Base-by-base conservation (phyloP, 169 alveolate species). In the Besnoitia besnoiti region DNA sequence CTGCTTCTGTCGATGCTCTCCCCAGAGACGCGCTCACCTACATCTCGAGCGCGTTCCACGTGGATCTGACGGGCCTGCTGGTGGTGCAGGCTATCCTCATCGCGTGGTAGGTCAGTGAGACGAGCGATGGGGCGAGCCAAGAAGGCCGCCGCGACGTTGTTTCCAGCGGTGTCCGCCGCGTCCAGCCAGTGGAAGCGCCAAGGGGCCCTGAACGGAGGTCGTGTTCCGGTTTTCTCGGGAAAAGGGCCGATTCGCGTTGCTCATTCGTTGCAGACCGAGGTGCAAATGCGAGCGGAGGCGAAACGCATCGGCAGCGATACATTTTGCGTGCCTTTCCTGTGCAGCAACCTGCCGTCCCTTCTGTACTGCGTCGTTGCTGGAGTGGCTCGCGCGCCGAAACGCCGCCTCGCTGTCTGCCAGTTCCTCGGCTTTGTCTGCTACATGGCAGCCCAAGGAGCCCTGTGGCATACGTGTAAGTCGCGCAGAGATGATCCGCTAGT, bases 361-460 rank as follows among this genome's bases (percentile, higher is more conserved):
- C n/a, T 82, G 77, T 77, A 55, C 87, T 51, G 82, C 87, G 46
- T 91, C 73, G 79, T 84, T 19, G 46, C 67, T 91, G 94, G 94
- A 42, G 40, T 91, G 1, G 42, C 47, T 14, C 94, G 87, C 50
- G 90, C 94, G 0, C 88, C 87, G 35, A 79, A 49, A 35, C 91
- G 73, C 12, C 49, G 33, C 42, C 67, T 84, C 37, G 94, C 94
- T 42, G 50, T 73, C 37, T 42, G 49, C 35, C 94, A 91, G 77
- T 59, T 91, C 50, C 47, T 49, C 49, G 21, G 76, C 35, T 91
- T 91, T 79, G 35, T 91, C 39, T 42, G 76, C 82, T 91, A 91
- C 62, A 84, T 91, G 87, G 80, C 46, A 55, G 55, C 82, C 40
- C 94, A 91, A 61, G 94, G 91, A 37, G 79, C 77, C 30, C 88